Conservation (phyloP, 2,329 filamentous ascomycete genomes). For the Apiospora malaysiana region DNA sequence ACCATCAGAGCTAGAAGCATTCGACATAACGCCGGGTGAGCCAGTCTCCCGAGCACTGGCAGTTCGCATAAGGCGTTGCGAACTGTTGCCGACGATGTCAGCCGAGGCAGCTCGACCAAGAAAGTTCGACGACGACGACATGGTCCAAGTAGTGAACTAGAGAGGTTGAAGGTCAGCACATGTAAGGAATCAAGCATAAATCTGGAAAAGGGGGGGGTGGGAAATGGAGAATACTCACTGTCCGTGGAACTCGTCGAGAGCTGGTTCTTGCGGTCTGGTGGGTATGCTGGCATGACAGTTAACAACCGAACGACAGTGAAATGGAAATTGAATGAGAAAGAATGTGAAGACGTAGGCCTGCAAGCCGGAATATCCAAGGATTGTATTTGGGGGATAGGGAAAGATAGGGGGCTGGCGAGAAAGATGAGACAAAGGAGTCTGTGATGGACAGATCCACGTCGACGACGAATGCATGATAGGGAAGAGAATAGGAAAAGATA, state of each 20-base stretch:
- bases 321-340: neutral
- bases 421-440: too few relatives aligned
- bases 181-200: neutral
- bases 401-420: neutral
- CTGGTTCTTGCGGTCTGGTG: neutral
- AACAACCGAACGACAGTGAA: neutral
- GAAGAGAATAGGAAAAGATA: too few relatives aligned
- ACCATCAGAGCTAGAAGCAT: neutral
- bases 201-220: neutral
- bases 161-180: neutral
- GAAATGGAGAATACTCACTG: neutral
- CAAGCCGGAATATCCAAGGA: neutral
- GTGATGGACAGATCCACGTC: too few relatives aligned
- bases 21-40: neutral
- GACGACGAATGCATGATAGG: too few relatives aligned
- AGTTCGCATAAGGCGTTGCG: neutral
- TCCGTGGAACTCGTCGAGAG: neutral
- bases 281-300: neutral
- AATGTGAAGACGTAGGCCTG: neutral
- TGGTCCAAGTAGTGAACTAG: neutral
- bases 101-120: neutral
- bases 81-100: neutral
- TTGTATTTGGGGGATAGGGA: neutral
- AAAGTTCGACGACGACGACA: neutral
- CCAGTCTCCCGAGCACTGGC: neutral